Percentiles rank a stretch among this genome's conserved stretches.
Evolutionary conservation across 1,139 yeast genomes (phyloP).

Genomic region (Saccharomyces pastorianus): DNA sequence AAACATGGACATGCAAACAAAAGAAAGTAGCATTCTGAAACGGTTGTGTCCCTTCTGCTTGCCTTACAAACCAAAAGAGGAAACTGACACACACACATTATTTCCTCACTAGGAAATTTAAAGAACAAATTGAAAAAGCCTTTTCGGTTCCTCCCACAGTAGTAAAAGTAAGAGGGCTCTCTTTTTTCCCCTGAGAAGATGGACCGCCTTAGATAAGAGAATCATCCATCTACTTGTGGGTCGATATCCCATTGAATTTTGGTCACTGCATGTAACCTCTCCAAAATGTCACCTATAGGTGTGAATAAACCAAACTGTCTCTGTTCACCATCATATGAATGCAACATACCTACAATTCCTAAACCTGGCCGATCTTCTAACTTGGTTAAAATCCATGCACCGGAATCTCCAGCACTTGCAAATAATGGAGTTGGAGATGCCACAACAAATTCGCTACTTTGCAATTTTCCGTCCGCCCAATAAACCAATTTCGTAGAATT

Average conservation of each 20-base stretch:
- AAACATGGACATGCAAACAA: neutral
- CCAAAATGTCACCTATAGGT: slow-evolving; percentile 66
- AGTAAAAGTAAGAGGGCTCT: neutral
- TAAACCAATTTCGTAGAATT: slow-evolving; percentile 79
- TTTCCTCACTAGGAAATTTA: neutral
- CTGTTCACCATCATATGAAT: slow-evolving; percentile 85
- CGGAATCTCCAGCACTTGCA: slow-evolving; percentile 93
- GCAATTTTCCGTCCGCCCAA: slow-evolving; percentile 88
- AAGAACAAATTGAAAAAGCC: neutral
- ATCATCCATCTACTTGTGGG: slow-evolving; percentile 5
- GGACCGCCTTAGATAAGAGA: neutral
- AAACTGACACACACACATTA: neutral
- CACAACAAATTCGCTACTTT: slow-evolving; percentile 81
- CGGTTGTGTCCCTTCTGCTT: neutral
- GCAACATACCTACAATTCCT: slow-evolving; percentile 89
- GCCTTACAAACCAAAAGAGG: neutral
- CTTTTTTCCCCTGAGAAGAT: neutral
- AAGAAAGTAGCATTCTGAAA: neutral
- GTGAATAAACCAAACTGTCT: slow-evolving; percentile 87
- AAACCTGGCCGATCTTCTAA: slow-evolving; percentile 55
- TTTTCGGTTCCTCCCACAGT: neutral
- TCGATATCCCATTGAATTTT: slow-evolving; percentile 79
- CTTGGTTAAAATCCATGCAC: slow-evolving; percentile 74
- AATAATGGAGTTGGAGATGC: slow-evolving; percentile 47
- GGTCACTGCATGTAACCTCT: slow-evolving; percentile 71